These are phyloP conservation scores for Komagataella mondaviorum DNA, from an alignment of 805 yeast species.

Conservation along the genomic window DNA sequence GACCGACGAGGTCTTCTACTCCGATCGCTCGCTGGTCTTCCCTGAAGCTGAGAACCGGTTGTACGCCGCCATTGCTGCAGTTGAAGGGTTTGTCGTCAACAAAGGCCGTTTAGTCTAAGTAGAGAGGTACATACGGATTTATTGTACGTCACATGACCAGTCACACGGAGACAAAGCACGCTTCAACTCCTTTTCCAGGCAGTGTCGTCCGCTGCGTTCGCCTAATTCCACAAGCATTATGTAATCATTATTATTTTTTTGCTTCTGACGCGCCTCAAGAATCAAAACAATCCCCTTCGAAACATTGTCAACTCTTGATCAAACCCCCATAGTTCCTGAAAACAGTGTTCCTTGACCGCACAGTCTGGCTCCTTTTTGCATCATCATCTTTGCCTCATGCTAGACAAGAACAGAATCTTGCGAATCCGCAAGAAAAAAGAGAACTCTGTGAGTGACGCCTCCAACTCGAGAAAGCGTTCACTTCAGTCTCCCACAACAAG, in stretches of 20 bases:
- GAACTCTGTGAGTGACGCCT: neutral
- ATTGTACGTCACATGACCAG: neutral
- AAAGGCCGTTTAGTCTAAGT: conserved; percentile 36
- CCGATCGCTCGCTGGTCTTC: conserved; percentile 75
- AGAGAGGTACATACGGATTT: neutral
- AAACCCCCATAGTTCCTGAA: neutral
- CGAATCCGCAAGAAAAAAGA: neutral
- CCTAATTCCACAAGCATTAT: neutral
- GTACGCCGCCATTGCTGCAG: conserved; percentile 90
- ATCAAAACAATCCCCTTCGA: neutral
- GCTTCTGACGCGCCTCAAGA: neutral
- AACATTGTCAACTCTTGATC: neutral
- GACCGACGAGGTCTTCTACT: conserved; percentile 81
- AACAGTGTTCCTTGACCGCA: neutral
- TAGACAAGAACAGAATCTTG: neutral
- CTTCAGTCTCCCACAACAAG: neutral
- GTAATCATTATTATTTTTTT: neutral
- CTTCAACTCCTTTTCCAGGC: neutral
- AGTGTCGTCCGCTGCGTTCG: neutral
- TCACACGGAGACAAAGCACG: neutral
- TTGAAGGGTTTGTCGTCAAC: conserved; percentile 81
- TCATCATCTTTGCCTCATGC: neutral
- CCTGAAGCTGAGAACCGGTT: conserved; percentile 93
- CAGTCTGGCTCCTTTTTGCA: neutral
- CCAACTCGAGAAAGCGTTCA: neutral